Conservation (phyloP, 2,329 filamentous ascomycete species). For the Aspergillus nomiae region DNA sequence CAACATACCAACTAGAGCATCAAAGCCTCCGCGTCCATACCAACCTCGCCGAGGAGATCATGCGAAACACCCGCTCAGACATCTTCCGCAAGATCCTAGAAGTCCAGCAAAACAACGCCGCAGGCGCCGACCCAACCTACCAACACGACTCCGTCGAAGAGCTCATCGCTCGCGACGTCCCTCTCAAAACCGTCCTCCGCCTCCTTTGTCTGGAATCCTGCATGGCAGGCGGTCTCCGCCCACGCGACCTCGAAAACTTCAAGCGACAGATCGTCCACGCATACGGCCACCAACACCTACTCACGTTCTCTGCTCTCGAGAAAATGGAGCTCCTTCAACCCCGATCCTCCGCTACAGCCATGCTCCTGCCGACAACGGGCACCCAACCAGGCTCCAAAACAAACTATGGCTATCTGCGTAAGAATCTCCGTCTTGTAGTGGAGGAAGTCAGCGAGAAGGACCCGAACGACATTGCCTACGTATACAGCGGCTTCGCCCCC, state of each 20-base stretch:
- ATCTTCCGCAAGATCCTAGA: constrained; percentile 86
- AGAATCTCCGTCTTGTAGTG: constrained; percentile 83
- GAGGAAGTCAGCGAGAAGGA: constrained; percentile 96
- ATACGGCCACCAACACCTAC: constrained; percentile 91
- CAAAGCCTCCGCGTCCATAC: constrained; percentile 91
- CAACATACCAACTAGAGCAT: constrained; percentile 89
- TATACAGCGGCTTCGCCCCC: constrained; percentile 95
- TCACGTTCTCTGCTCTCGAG: constrained; percentile 85
- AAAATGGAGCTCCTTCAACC: constrained; percentile 85
- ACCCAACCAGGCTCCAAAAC: constrained; percentile 70
- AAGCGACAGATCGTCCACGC: constrained; percentile 85
- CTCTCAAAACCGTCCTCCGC: constrained; percentile 78
- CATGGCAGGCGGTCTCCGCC: constrained; percentile 82
- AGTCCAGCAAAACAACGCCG: constrained; percentile 92
- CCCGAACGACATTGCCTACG: constrained; percentile 94
- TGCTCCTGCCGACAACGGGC: constrained; percentile 75
- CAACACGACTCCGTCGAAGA: constrained; percentile 93
- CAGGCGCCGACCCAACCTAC: constrained; percentile 82
- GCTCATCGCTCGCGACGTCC: constrained; percentile 83
- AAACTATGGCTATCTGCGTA: constrained; percentile 87
- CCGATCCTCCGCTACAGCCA: constrained; percentile 73
- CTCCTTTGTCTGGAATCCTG: constrained; percentile 90
- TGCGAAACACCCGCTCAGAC: constrained; percentile 87
- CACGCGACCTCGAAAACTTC: constrained; percentile 86
- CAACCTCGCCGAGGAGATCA: constrained; percentile 89